Evolutionary conservation across 495 filamentous ascomycete genomes (phyloP).

Genomic region (Hyaloscypha variabilis): DNA sequence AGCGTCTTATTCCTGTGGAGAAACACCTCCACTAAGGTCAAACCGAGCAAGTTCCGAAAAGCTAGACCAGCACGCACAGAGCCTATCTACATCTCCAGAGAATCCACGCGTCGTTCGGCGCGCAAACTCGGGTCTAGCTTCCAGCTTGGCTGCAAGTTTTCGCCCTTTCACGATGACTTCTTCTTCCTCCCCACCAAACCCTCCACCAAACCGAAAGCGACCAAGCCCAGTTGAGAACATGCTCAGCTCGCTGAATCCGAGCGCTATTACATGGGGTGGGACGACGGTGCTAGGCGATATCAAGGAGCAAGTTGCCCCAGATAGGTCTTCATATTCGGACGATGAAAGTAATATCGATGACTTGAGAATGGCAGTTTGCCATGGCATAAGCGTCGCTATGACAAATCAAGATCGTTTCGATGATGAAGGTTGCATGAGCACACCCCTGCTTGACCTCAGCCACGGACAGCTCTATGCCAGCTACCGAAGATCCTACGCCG

Average conservation of each 20-base stretch:
- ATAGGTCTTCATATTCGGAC: slow-evolving; percentile 47
- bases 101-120: slow-evolving; percentile 52
- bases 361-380: slow-evolving; percentile 45
- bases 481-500: slow-evolving; percentile 80
- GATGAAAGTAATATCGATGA: slow-evolving; percentile 37
- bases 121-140: slow-evolving; percentile 60
- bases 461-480: slow-evolving; percentile 61
- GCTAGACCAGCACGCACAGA: slow-evolving; percentile 25
- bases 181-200: slow-evolving; percentile 54
- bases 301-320: slow-evolving; percentile 41
- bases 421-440: slow-evolving; percentile 68
- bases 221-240: slow-evolving; percentile 69
- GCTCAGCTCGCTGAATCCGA: slow-evolving; percentile 59
- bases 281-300: slow-evolving; percentile 58
- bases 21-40: slow-evolving; percentile 63
- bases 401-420: slow-evolving; percentile 81
- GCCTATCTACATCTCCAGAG: slow-evolving; percentile 74
- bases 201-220: slow-evolving; percentile 69
- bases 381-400: slow-evolving; percentile 57
- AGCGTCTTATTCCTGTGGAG: slow-evolving; percentile 60
- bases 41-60: slow-evolving; percentile 28
- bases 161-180: slow-evolving; percentile 70
- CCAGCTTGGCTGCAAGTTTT: slow-evolving; percentile 70
- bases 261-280: slow-evolving; percentile 66
- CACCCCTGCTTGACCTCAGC: slow-evolving; percentile 69